Conservation (phyloP, 2,329 filamentous ascomycete genomes). For the Aspergillus latus region DNA sequence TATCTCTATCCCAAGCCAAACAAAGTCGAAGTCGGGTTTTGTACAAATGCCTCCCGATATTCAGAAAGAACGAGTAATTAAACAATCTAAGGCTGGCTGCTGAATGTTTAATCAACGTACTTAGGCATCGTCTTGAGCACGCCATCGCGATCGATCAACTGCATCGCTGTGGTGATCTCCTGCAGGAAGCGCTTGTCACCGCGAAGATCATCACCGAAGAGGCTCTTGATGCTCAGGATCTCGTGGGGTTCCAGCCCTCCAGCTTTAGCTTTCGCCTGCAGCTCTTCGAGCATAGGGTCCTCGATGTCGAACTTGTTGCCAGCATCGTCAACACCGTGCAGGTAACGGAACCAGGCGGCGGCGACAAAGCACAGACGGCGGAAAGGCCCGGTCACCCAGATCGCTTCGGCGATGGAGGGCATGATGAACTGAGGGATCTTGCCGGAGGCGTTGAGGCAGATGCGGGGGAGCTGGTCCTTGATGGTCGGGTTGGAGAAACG, state of each 20-base stretch:
- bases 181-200: constrained; percentile 49
- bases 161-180: constrained; percentile 50
- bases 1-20: background rate
- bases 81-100: background rate
- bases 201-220: constrained; percentile 56
- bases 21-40: background rate
- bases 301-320: constrained; percentile 45
- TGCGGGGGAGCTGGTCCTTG: constrained; percentile 55
- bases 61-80: background rate
- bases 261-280: constrained; percentile 47
- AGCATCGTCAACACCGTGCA: constrained; percentile 52
- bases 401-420: constrained; percentile 42
- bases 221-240: constrained; percentile 48
- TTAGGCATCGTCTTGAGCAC: constrained; percentile 53
- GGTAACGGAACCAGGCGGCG: constrained; percentile 54
- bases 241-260: constrained; percentile 45
- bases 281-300: constrained; percentile 52
- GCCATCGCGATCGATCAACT: constrained; percentile 49
- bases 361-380: constrained; percentile 52
- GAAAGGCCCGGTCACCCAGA: constrained; percentile 47
- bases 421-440: constrained; percentile 53
- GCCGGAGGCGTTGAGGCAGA: constrained; percentile 54
- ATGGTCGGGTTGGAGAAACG: constrained; percentile 59
- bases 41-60: background rate
- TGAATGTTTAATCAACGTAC: constrained; percentile 41